Conservation (phyloP, 805 yeast species). For the Candida nonsorbophila region DNA sequence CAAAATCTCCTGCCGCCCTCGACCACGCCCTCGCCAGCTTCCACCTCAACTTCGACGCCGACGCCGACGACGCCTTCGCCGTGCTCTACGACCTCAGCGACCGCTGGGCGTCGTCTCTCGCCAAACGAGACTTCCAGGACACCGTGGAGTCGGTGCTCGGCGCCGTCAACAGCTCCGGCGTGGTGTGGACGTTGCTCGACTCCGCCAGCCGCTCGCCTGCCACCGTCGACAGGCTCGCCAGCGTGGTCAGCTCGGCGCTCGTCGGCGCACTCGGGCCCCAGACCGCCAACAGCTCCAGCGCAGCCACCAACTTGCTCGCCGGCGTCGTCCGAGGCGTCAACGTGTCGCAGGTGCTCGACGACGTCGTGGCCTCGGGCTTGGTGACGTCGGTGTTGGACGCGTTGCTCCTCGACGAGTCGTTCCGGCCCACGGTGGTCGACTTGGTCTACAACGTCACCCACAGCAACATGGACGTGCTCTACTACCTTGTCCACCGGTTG, state of each 20-base stretch:
- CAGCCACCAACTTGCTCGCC: too few relatives aligned
- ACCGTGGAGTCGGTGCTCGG: conserved; percentile 18
- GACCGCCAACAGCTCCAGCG: too few relatives aligned
- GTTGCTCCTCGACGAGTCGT: conserved; percentile 26
- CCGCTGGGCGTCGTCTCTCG: too few relatives aligned
- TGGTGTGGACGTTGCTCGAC: conserved; percentile 30
- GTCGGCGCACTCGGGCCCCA: too few relatives aligned
- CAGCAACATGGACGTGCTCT: conserved; percentile 22
- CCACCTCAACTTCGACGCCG: too few relatives aligned
- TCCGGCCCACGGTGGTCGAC: conserved; percentile 26
- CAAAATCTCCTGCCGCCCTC: too few relatives aligned
- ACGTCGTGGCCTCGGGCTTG: conserved; percentile 29
- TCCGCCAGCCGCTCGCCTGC: too few relatives aligned
- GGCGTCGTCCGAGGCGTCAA: conserved; percentile 9
- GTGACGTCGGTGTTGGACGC: conserved; percentile 30
- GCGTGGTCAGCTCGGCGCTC: too few relatives aligned
- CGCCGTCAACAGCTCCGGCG: conserved; percentile 25
- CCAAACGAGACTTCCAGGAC: conserved; percentile 17
- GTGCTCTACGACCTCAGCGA: too few relatives aligned
- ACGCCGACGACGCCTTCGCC: too few relatives aligned
- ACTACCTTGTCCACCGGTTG: conserved; percentile 15
- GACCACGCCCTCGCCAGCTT: too few relatives aligned
- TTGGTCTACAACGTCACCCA: conserved; percentile 25
- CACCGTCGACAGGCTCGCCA: too few relatives aligned
- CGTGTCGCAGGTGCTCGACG: conserved; percentile 15